These are phyloP conservation scores for Fusarium falciforme DNA, from an alignment of 2,329 filamentous ascomycete genomes.

Conservation along the genomic window DNA sequence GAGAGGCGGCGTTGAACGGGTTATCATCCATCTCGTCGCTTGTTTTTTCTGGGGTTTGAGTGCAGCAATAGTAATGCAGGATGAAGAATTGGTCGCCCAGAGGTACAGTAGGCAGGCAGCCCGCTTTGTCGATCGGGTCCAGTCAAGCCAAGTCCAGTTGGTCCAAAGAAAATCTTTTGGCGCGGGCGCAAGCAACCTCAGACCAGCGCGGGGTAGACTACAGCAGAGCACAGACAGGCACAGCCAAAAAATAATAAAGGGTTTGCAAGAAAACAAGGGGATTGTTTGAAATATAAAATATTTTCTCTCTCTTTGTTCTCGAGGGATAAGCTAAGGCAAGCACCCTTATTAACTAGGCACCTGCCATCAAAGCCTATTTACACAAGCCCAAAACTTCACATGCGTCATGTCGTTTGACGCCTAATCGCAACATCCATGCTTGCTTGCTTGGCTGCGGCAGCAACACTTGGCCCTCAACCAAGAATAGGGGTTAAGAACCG, in stretches of 20 bases:
- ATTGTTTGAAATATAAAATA: background rate
- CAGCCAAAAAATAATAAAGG: background rate
- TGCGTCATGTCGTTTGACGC: constrained; percentile 39
- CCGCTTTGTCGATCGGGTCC: constrained; percentile 28
- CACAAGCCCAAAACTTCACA: constrained; percentile 6
- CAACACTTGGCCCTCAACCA: background rate
- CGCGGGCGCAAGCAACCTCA: constrained; percentile 12
- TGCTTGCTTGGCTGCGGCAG: background rate
- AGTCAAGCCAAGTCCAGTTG: constrained; percentile 14
- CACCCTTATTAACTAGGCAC: background rate
- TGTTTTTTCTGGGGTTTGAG: constrained; percentile 1
- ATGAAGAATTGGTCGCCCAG: constrained; percentile 41
- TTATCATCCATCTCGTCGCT: constrained; percentile 41
- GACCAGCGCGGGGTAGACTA: constrained; percentile 39
- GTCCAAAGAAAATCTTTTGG: constrained; percentile 42
- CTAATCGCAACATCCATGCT: constrained; percentile 10
- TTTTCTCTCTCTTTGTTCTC: background rate
- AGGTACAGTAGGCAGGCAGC: background rate
- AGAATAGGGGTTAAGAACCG: background rate
- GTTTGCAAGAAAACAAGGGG: background rate
- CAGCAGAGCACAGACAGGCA: background rate
- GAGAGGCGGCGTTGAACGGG: constrained; percentile 40
- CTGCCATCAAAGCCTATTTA: background rate
- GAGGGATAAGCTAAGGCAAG: background rate
- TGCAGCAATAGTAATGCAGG: constrained; percentile 41